Base-by-base conservation (phyloP, 352 stramenopile species). In the Phytophthora multivora region DNA sequence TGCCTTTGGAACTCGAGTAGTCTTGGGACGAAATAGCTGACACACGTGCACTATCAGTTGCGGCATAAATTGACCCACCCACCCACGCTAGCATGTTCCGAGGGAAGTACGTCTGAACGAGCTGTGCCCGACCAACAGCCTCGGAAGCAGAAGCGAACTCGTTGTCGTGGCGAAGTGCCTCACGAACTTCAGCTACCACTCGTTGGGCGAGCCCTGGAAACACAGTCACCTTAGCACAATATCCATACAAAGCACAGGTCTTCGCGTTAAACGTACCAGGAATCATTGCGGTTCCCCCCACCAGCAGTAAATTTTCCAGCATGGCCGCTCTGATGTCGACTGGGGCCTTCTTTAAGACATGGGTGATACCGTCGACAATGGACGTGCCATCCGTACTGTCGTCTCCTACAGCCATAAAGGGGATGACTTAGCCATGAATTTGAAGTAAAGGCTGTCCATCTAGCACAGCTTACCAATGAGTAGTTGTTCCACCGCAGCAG, bases 251-350 rank as follows among this genome's bases (percentile, higher is more conserved):
- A 33, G 5, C 45, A 11, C 10, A 49, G 3, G 26, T 35, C 0
- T 19, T 28, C n/a, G 36, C 13, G 16, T 38, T 7, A 25, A 45
- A 28, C 48, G 33, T 71, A 88, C 83, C 83, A 52, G 84, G 83
- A 51, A 96, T 71, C 87, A 96, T 96, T 31, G 79, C 71, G 3
- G 75, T 79, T 36, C 87, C 87, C 23, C 87, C 87, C 19, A 93
- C 63, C 12, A 92, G 69, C 6, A 96, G 53, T n/a, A 96, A 35
- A 51, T 90, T 94, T 42, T 84, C 72, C n/a, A 88, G 60, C 71
- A 92, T 79, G 11, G 82, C 70, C 0, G 67, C 64, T 38, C 83
- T 76, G 19, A 90, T 71, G 51, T 96, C 87, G 25, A 96, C 50
- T 0, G 87, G 85, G 0, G 77, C 41, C 38, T 81, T 87, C 45